These are phyloP conservation scores for Cytospora mali DNA, from an alignment of 2,329 filamentous ascomycete species.

Conservation along the genomic window DNA sequence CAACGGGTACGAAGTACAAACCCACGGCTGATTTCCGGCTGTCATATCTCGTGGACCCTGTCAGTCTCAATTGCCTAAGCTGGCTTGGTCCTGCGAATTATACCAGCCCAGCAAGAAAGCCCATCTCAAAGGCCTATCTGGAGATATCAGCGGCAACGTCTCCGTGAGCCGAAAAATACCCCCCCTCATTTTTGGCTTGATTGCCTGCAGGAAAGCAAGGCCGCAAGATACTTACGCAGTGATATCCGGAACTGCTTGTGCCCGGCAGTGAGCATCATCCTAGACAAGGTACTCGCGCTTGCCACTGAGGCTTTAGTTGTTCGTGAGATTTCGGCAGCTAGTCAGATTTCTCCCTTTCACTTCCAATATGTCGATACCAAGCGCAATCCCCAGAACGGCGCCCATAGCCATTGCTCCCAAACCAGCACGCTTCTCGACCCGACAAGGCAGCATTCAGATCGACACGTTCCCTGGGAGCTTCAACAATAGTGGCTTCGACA, in stretches of 20 bases:
- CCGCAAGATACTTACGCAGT: slow-evolving; percentile 12
- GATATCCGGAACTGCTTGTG: slow-evolving; percentile 13
- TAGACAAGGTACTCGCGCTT: slow-evolving; percentile 21
- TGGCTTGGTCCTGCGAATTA: slow-evolving; percentile 22
- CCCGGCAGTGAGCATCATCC: slow-evolving; percentile 7
- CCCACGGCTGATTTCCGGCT: slow-evolving; percentile 16
- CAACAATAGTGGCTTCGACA: slow-evolving; percentile 50
- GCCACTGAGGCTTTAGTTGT: slow-evolving; percentile 9
- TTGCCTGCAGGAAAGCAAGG: slow-evolving; percentile 14
- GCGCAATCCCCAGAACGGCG: slow-evolving; percentile 60
- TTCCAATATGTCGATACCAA: slow-evolving; percentile 55
- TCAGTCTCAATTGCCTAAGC: slow-evolving; percentile 25
- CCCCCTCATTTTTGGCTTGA: slow-evolving; percentile 6
- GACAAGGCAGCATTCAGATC: slow-evolving; percentile 52
- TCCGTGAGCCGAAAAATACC: background rate
- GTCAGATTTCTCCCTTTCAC: slow-evolving; percentile 29
- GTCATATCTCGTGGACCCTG: slow-evolving; percentile 27
- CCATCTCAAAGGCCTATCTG: slow-evolving; percentile 17
- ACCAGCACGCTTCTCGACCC: slow-evolving; percentile 50
- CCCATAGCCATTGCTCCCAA: slow-evolving; percentile 69
- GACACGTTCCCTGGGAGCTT: slow-evolving; percentile 55
- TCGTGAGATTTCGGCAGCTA: slow-evolving; percentile 8
- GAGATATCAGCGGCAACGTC: slow-evolving; percentile 22
- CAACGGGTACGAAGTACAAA: slow-evolving; percentile 7
- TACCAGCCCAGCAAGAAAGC: slow-evolving; percentile 21